A percentile compares a stretch with the other conserved stretches of the same genome.
phyloP scores from a whole-genome alignment of 2,329 filamentous ascomycete genomes.

The Ophiostoma australiae region DNA sequence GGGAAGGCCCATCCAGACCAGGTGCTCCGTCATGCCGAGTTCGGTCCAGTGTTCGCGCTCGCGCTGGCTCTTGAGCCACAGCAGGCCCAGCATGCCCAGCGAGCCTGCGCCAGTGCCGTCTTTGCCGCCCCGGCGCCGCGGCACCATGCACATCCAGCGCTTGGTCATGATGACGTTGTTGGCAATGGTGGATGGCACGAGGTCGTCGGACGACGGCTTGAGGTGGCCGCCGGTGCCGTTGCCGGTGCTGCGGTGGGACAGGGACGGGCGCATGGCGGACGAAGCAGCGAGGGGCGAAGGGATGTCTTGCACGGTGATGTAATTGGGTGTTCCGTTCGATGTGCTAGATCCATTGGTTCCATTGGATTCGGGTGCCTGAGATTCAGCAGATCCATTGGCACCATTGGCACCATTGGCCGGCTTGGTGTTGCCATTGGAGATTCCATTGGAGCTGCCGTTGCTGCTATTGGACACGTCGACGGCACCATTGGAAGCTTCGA shows the following conservation, averaged over 20 bases:
- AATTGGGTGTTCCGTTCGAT: not conserved
- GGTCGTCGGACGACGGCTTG: constrained; percentile 22
- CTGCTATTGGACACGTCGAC: not conserved
- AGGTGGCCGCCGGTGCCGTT: constrained; percentile 15
- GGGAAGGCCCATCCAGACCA: constrained; percentile 29
- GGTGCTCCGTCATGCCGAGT: constrained; percentile 29
- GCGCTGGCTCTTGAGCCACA: constrained; percentile 31
- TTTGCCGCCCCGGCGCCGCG: constrained; percentile 31
- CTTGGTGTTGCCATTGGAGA: not conserved
- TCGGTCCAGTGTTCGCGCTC: constrained; percentile 31
- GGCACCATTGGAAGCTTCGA: not conserved
- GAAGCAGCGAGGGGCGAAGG: not conserved
- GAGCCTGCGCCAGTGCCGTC: constrained; percentile 33
- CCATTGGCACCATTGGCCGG: not conserved
- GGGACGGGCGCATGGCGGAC: constrained; percentile 2
- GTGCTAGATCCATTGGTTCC: not conserved
- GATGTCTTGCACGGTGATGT: not conserved
- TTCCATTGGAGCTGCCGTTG: constrained; percentile 1
- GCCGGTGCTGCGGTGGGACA: constrained; percentile 15
- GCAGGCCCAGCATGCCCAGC: constrained; percentile 36
- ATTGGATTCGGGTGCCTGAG: not conserved
- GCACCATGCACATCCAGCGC: constrained; percentile 35
- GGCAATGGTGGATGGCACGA: constrained; percentile 17
- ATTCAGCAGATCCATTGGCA: not conserved
- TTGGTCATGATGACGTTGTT: constrained; percentile 36